Evolutionary conservation across 2,329 filamentous ascomycete species (phyloP), one percentile per base, ranked within the genome.

Genomic region (Xylaria digitata): DNA sequence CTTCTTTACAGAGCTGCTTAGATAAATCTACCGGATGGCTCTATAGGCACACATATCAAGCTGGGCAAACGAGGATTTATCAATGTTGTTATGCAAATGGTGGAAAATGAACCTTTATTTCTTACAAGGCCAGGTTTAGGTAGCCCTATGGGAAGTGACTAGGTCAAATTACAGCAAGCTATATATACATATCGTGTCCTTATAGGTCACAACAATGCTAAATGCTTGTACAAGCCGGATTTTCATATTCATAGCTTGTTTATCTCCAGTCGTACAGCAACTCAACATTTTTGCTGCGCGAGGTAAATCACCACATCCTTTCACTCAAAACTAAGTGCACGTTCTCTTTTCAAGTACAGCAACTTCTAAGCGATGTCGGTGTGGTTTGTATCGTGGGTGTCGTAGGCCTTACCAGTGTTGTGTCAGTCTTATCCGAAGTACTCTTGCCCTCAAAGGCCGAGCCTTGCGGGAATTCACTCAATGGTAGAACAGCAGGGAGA

Each of bases 341-440:
- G 23, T 6, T 7, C 26, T 15, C 32, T 9, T 26, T 15, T 19
- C 37, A 46, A 8, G 11, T 34, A 26, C 45, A 52, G 19, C 19
- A 46, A 26, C 1, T 42, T 21, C 23, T 19, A 6, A 13, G 9
- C 3, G 37, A 26, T 23, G 30, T 37, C 21, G 40, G 19, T 9
- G 49, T 17, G 5, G 23, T 23, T 2, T 15, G 17, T n/a, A n/a
- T 23, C 1, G 52, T 37, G n/a, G 23, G 45, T 9, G 37, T 55
- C 6, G 21, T 37, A n/a, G 60, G n/a, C 9, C 46, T 23, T 9
- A 53, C 34, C 40, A 54, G 19, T 30, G 63, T 60, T 9, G 59
- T 61, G n/a, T 61, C 63, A 7, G 55, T 68, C 32, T 34, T 30
- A 4, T 64, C 30, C 13, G 50, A 63, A 15, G n/a, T 43, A 13